Percentiles rank a stretch among this genome's conserved stretches.
Evolutionary conservation across 352 stramenopile species (phyloP).

Genomic region (Pythium coloratum): DNA sequence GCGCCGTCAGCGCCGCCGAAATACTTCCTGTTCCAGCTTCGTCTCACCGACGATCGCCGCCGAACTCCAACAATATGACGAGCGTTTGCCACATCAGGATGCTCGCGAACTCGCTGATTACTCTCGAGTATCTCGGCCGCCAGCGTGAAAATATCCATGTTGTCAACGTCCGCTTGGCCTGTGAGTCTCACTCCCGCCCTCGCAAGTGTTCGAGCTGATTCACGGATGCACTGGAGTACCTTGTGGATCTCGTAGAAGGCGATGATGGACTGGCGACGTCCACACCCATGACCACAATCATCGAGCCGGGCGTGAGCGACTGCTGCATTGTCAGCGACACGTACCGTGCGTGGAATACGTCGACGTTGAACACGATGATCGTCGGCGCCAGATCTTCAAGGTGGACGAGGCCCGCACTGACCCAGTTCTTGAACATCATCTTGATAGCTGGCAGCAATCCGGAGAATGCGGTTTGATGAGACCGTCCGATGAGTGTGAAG

Average conservation of each 20-base stretch:
- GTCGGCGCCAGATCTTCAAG: conserved; percentile 20
- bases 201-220: background rate
- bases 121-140: background rate
- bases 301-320: conserved; percentile 17
- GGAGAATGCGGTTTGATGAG: conserved; percentile 7
- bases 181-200: background rate
- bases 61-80: background rate
- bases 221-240: background rate
- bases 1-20: background rate
- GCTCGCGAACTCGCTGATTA: background rate
- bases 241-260: conserved; percentile 8
- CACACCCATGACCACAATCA: conserved; percentile 9
- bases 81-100: background rate
- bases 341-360: conserved; percentile 31
- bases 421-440: conserved; percentile 4
- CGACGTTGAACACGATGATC: conserved; percentile 33
- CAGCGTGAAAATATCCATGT: background rate
- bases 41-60: background rate
- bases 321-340: conserved; percentile 34
- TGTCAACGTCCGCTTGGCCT: background rate
- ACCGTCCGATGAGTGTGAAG: background rate
- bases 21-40: background rate
- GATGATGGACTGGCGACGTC: conserved; percentile 6
- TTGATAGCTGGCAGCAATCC: background rate
- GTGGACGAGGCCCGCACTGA: background rate